Evolutionary conservation across 1,139 yeast genomes (phyloP).

Genomic region (Hyphopichia pseudoburtonii): DNA sequence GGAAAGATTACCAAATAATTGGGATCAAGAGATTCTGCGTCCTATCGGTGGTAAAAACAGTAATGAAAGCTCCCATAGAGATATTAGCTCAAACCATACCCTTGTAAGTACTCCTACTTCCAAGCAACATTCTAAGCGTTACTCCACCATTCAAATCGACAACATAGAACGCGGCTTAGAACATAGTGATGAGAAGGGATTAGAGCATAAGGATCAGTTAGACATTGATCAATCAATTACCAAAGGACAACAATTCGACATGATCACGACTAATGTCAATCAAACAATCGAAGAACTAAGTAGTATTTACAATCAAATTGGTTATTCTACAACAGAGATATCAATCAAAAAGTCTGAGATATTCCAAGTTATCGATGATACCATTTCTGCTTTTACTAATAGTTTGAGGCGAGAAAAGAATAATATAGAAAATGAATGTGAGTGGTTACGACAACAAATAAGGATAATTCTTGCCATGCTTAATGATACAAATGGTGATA

Average conservation of each 20-base stretch:
- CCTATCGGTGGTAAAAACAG: too few relatives aligned
- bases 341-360: slow-evolving; percentile 38
- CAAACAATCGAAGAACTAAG: slow-evolving; percentile 35
- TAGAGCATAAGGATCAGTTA: background rate
- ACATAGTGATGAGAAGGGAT: background rate
- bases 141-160: too few relatives aligned
- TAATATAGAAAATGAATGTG: slow-evolving; percentile 45
- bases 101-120: slow-evolving; percentile 3
- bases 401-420: slow-evolving; percentile 37
- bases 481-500: slow-evolving; percentile 35
- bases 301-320: slow-evolving; percentile 36
- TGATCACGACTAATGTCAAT: slow-evolving; percentile 30
- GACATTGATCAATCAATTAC: slow-evolving; percentile 2
- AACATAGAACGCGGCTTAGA: background rate
- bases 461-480: slow-evolving; percentile 41
- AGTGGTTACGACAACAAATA: slow-evolving; percentile 49
- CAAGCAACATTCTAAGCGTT: too few relatives aligned
- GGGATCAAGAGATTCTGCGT: too few relatives aligned
- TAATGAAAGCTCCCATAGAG: background rate
- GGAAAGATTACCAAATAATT: too few relatives aligned
- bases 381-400: slow-evolving; percentile 34
- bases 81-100: background rate
- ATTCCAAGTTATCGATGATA: slow-evolving; percentile 39
- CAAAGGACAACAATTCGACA: slow-evolving; percentile 19
- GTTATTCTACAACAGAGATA: slow-evolving; percentile 37